A percentile compares a stretch with the other conserved stretches of the same genome.
Evolutionary conservation across 2,329 filamentous ascomycete species (phyloP).

Genomic region (Xylariales sp.): DNA sequence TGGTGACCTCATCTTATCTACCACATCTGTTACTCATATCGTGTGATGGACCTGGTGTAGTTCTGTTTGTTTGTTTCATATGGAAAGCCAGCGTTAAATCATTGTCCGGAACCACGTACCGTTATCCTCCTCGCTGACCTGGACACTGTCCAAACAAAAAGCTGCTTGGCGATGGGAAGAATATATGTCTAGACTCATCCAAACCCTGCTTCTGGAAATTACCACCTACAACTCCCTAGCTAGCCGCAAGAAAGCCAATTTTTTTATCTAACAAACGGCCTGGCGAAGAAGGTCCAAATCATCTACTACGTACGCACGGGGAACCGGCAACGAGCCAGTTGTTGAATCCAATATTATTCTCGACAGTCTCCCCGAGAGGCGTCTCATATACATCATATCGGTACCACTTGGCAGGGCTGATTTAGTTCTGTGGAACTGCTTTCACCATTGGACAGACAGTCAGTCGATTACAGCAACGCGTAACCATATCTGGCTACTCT

Average conservation of each 20-base stretch:
- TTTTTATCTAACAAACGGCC: background rate
- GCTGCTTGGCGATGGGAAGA: background rate
- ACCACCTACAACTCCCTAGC: background rate
- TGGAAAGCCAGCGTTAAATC: slow-evolving; percentile 10
- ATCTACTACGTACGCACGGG: background rate
- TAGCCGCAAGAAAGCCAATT: background rate
- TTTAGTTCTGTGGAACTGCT: slow-evolving; percentile 6
- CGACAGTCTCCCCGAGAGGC: background rate
- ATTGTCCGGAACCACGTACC: slow-evolving; percentile 2
- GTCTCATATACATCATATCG: slow-evolving; percentile 13
- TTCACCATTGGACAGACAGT: slow-evolving; percentile 15
- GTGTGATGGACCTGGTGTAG: slow-evolving; percentile 8
- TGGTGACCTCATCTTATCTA: background rate
- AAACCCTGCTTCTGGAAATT: slow-evolving; percentile 9
- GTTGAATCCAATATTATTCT: slow-evolving; percentile 11
- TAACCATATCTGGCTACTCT: slow-evolving; percentile 2
- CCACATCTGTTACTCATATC: background rate
- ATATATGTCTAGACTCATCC: background rate
- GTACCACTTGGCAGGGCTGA: slow-evolving; percentile 23
- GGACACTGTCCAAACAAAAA: slow-evolving; percentile 1
- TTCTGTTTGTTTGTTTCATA: background rate
- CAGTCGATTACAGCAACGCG: slow-evolving; percentile 7
- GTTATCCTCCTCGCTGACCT: slow-evolving; percentile 3
- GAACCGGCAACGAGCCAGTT: background rate
- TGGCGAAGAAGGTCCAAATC: background rate